Evolutionary conservation across 192 early-diverging fungal species (phyloP).

Genomic region (Thoreauomyces humboldtii): DNA sequence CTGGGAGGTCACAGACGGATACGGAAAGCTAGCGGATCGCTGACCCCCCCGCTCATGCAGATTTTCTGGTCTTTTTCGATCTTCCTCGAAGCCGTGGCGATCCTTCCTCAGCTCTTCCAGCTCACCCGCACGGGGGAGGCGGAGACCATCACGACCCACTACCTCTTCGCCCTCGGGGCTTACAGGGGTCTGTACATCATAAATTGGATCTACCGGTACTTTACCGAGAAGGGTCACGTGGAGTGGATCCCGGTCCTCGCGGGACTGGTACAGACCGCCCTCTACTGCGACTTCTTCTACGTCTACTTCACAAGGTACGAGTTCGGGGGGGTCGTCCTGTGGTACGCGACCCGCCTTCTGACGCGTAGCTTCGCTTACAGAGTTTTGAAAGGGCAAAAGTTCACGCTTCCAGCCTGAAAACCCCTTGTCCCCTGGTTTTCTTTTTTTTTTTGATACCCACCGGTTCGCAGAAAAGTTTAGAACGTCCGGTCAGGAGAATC

Average conservation of each 20-base stretch:
- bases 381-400: conserved; percentile 28
- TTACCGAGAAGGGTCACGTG: conserved; percentile 51
- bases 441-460: no score
- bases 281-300: conserved; percentile 98
- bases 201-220: conserved; percentile 96
- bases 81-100: conserved; percentile 94
- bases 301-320: conserved; percentile 80
- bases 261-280: conserved; percentile 88
- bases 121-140: conserved; percentile 95
- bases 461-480: no score
- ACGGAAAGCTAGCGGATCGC: neutral
- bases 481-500: no score
- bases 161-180: conserved; percentile 94
- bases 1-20: neutral
- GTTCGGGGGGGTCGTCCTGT: no score
- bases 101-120: conserved; percentile 97
- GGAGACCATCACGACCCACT: conserved; percentile 99
- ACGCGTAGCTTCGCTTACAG: no score
- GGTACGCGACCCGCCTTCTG: no score
- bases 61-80: conserved; percentile 96
- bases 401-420: conserved; percentile 22
- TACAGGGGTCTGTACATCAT: conserved; percentile 84
- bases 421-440: no score
- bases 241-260: conserved; percentile 89
- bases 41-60: conserved; percentile 52